These are phyloP conservation scores for Lactarius pseudohatsudake DNA, from an alignment of 768 basidiomycete genomes.

Conservation along the genomic window DNA sequence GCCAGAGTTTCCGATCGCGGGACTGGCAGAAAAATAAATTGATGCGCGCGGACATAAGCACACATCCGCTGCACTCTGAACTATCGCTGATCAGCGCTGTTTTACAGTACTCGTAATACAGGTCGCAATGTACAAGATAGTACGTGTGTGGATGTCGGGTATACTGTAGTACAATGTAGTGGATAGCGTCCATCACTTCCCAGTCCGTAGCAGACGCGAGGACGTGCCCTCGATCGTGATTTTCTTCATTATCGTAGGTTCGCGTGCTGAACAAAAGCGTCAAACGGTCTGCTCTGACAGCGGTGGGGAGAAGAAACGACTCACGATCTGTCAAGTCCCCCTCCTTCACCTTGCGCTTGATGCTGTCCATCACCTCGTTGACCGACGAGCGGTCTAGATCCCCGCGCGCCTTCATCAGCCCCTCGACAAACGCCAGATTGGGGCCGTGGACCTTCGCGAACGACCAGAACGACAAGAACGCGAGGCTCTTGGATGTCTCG, in stretches of 20 bases:
- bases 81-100: no score
- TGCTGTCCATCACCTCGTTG: constrained; percentile 89
- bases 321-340: constrained; percentile 80
- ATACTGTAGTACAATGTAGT: constrained; percentile 3
- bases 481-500: constrained; percentile 84
- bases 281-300: background rate
- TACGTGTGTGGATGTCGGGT: background rate
- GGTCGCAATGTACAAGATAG: background rate
- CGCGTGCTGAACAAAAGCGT: constrained; percentile 50
- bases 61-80: no score
- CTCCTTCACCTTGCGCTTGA: constrained; percentile 90
- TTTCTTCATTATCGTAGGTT: constrained; percentile 92
- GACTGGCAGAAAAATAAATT: no score
- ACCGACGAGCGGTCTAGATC: constrained; percentile 89
- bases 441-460: constrained; percentile 95
- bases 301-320: constrained; percentile 34
- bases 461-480: constrained; percentile 89
- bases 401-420: constrained; percentile 82
- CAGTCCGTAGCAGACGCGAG: constrained; percentile 65
- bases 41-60: no score
- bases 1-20: no score
- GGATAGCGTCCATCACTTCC: constrained; percentile 14
- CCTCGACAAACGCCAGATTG: constrained; percentile 88
- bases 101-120: constrained; percentile 14
- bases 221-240: constrained; percentile 73